Base-by-base conservation (phyloP, 495 filamentous ascomycete genomes). In the Lasiosphaeria ovina region DNA sequence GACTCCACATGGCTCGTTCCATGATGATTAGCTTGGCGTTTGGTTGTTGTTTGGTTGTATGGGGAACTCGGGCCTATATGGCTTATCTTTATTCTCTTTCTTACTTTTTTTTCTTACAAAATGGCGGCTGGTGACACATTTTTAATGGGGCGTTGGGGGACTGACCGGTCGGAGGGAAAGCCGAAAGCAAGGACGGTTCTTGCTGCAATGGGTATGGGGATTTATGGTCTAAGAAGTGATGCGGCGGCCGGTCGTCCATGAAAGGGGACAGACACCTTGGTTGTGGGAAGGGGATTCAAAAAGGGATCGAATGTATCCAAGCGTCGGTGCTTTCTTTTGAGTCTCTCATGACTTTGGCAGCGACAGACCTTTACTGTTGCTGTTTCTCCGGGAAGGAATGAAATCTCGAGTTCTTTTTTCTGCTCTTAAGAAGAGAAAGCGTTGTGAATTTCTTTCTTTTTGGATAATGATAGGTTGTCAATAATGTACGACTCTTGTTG, bases 11-110 rank as follows among this genome's bases (percentile, higher is more conserved):
- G 44, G 44, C 16, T 47, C 44, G 44, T 14, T 49, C 51, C 31
- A 54, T 17, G 31, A 60, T 54, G 58, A 35, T 11, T 47, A 47
- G 44, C 44, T 47, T 47, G 44, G 44, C 44, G 44, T 47, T 47
- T 47, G 33, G 40, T 54, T 40, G 48, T 48, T 35, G 44, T 31
- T 31, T 31, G 47, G 35, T 50, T 47, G 0, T n/a, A 2, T 8
- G 4, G 6, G 44, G 44, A n/a, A 14, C 11, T 47, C 24, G 24
- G 24, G 44, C 44, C 44, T 47, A 47, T 47, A 47, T 11, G 44
- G 44, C 44, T 47, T 47, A 5, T 47, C 7, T 47, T 47, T 47
- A 14, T 47, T 42, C 7, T 11, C 16, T 4, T n/a, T 11, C 16
- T 47, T 47, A 14, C 11, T 47, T n/a, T n/a, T 47, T 47, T 1